Evolutionary conservation across 805 yeast genomes (phyloP), one percentile per base, ranked within the genome.

Genomic region (Spencermartinsiella europaea): DNA sequence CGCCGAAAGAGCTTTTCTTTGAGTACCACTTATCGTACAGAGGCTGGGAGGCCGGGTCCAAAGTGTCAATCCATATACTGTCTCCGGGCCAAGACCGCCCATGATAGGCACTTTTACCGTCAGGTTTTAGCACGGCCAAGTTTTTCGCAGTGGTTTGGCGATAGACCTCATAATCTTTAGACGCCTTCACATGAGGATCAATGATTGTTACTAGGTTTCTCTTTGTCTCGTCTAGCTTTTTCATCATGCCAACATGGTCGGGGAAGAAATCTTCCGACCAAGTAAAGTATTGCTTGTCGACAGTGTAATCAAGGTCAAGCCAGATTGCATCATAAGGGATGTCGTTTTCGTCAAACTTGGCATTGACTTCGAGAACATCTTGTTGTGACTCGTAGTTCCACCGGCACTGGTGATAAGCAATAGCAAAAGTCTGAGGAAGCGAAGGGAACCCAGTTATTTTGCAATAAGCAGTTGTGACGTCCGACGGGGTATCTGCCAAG

Each of bases 71-170:
- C 97, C 97, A 91, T 5, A 87, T 72, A 0, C 95, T 85, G 54
- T 85, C 87, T 1, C 98, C 99, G 1, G 98, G 97, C 99, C 99
- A 91, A 65, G 97, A 91, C 63, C 87, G 93, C 2, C 96, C 98
- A 41, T 77, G 71, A 62, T 72, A 90, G 17, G 66, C 63, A 42
- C 76, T 68, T 50, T 69, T 63, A 19, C 87, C 70, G 0, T 76
- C 78, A 5, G 77, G 59, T 3, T 66, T 60, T 5, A 71, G 56
- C 14, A 68, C 55, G 4, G 62, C 64, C 21, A 86, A 61, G 1
- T 53, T 62, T 1, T 83, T 73, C 58, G 89, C 83, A 7, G 7
- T 25, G 31, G 12, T 12, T 25, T 7, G 7, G 12, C 31, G 31
- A 25, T 25, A 25, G 1, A 86, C 77, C 12, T 67, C 66, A 63